phyloP scores from a whole-genome alignment of 192 early-diverging fungal genomes.

The Rhizophagus clarus region DNA sequence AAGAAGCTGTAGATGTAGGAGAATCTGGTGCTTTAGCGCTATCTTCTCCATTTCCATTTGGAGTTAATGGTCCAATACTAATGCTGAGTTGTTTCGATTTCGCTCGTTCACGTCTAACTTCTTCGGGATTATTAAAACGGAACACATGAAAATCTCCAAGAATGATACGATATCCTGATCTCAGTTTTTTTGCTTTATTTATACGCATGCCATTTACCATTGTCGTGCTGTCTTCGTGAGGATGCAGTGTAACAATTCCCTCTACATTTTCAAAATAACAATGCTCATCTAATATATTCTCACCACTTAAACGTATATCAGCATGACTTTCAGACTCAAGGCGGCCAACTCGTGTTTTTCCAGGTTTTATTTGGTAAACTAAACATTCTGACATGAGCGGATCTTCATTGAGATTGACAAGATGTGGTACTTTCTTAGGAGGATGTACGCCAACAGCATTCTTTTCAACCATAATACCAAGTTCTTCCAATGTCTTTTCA shows the following conservation, averaged over 20 bases:
- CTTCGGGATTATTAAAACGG: constrained; percentile 81
- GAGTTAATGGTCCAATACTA: constrained; percentile 26
- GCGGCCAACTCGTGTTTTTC: constrained; percentile 68
- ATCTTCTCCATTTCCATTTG: constrained; percentile 39
- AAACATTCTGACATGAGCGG: constrained; percentile 88
- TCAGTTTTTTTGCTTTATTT: constrained; percentile 52
- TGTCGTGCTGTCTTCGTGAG: constrained; percentile 57
- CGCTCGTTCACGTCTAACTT: constrained; percentile 68
- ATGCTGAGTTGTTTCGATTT: constrained; percentile 33
- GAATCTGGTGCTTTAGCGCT: constrained; percentile 40
- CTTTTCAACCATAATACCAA: constrained; percentile 77
- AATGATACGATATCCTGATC: constrained; percentile 78
- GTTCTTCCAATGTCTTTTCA: constrained; percentile 73
- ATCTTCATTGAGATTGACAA: constrained; percentile 90
- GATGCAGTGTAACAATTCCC: constrained; percentile 62
- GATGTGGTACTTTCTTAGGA: constrained; percentile 79
- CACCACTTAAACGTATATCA: constrained; percentile 66
- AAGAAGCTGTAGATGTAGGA: constrained; percentile 43
- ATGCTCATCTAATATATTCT: constrained; percentile 63
- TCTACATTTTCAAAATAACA: constrained; percentile 73
- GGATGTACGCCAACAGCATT: constrained; percentile 72
- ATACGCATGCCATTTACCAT: constrained; percentile 82
- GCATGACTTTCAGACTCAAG: constrained; percentile 40
- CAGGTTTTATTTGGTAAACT: constrained; percentile 83
- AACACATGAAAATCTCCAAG: constrained; percentile 83